Evolutionary conservation across 768 basidiomycete species (phyloP).

Genomic region (Tylopilus plumbeoviolaceoides): DNA sequence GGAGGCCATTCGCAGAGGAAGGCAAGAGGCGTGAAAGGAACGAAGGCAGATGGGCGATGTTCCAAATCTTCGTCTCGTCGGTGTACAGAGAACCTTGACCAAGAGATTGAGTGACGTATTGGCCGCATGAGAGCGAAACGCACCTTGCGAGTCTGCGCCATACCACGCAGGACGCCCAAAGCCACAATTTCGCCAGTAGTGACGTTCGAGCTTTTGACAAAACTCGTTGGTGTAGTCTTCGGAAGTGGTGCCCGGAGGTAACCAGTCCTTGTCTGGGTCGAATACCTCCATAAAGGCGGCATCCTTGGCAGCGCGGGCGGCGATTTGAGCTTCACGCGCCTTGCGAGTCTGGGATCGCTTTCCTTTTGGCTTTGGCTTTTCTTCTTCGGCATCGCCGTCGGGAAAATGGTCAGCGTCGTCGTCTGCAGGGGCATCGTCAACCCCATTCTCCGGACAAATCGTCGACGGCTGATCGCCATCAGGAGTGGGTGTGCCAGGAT

Average conservation of each 20-base stretch:
- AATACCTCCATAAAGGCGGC: conserved; percentile 65
- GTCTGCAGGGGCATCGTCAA: conserved; percentile 11
- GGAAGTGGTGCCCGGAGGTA: conserved; percentile 67
- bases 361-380: conserved; percentile 37
- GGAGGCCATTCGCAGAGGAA: conserved; percentile 62
- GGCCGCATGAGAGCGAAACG: conserved; percentile 18
- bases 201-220: conserved; percentile 81
- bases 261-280: conserved; percentile 71
- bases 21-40: conserved; percentile 79
- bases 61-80: conserved; percentile 80
- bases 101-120: neutral
- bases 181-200: conserved; percentile 90
- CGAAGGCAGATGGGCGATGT: conserved; percentile 89
- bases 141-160: conserved; percentile 92
- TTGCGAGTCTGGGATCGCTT: conserved; percentile 42
- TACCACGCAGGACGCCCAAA: conserved; percentile 94
- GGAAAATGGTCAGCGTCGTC: conserved; percentile 12
- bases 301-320: conserved; percentile 41
- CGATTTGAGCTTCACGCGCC: conserved; percentile 46
- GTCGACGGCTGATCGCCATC: conserved; percentile 7
- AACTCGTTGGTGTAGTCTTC: conserved; percentile 86
- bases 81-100: conserved; percentile 60
- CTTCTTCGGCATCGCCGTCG: conserved; percentile 25
- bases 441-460: conserved; percentile 4
- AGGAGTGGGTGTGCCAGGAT: conserved; percentile 20